Percentiles rank a stretch among this genome's conserved stretches.
Evolutionary conservation across 768 basidiomycete genomes (phyloP).

Genomic region (Lenzites betulinus): DNA sequence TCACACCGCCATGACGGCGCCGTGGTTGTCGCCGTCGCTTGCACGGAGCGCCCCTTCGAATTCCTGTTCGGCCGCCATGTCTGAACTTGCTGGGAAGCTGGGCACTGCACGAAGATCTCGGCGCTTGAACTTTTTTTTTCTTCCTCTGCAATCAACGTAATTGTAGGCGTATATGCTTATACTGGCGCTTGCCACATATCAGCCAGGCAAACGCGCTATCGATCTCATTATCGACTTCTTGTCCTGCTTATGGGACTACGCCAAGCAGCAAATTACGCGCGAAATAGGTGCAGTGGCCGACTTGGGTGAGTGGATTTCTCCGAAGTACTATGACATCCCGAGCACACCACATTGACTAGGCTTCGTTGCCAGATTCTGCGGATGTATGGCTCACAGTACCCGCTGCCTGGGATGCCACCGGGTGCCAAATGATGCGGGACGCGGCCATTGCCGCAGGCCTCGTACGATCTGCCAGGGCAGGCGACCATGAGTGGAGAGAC

Average conservation of each 20-base stretch:
- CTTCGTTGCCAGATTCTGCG: slow-evolving; percentile 58
- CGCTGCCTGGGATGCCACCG: slow-evolving; percentile 88
- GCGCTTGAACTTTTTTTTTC: too few relatives aligned
- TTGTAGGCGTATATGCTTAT: background rate
- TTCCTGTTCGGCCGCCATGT: too few relatives aligned
- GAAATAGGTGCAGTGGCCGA: slow-evolving; percentile 88
- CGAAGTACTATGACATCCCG: background rate
- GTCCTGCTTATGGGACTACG: slow-evolving; percentile 82
- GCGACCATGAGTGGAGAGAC: slow-evolving; percentile 77
- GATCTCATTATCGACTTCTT: slow-evolving; percentile 86
- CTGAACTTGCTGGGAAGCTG: too few relatives aligned
- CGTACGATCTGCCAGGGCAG: slow-evolving; percentile 68
- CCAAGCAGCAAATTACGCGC: slow-evolving; percentile 82
- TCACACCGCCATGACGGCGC: too few relatives aligned
- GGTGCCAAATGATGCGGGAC: slow-evolving; percentile 83
- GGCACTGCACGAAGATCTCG: too few relatives aligned
- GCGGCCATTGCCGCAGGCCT: slow-evolving; percentile 82
- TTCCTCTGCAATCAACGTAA: too few relatives aligned
- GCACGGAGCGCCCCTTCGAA: too few relatives aligned
- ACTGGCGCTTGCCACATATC: background rate
- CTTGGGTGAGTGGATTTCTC: slow-evolving; percentile 54
- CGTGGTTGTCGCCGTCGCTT: too few relatives aligned
- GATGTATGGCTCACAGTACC: slow-evolving; percentile 88
- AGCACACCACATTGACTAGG: slow-evolving; percentile 4
- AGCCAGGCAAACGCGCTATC: slow-evolving; percentile 75